phyloP scores from a whole-genome alignment of 352 stramenopile species.

The Pelagophyceae sp. region DNA sequence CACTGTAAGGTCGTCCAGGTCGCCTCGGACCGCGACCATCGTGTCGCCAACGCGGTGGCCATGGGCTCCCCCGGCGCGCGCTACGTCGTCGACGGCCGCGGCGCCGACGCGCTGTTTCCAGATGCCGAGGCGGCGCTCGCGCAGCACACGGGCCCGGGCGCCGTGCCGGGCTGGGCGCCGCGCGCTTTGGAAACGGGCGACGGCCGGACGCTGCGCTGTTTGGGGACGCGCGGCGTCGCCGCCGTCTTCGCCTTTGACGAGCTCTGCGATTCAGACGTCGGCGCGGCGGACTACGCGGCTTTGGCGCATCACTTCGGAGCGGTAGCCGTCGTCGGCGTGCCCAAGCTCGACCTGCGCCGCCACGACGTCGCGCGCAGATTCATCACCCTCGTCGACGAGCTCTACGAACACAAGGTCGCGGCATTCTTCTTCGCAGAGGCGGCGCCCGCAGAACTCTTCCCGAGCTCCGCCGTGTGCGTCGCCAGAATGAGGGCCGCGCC shows the following conservation, averaged over 20 bases:
- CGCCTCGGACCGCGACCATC: slow-evolving; percentile 24
- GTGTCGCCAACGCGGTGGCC: not conserved
- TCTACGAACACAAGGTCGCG: slow-evolving; percentile 77
- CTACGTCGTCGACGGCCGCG: not conserved
- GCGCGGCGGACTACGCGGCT: slow-evolving; percentile 86
- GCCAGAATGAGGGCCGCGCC: not conserved
- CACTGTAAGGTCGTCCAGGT: slow-evolving; percentile 42
- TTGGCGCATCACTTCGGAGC: slow-evolving; percentile 78
- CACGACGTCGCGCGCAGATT: slow-evolving; percentile 86
- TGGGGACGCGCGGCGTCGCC: slow-evolving; percentile 25
- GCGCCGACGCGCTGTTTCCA: too few relatives aligned
- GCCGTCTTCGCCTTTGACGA: slow-evolving; percentile 77
- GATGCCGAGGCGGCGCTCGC: not conserved
- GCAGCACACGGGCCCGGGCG: not conserved
- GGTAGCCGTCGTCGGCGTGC: slow-evolving; percentile 76
- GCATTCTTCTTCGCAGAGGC: slow-evolving; percentile 35
- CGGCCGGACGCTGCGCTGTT: not conserved
- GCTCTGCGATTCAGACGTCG: slow-evolving; percentile 81
- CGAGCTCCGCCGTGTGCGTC: not conserved
- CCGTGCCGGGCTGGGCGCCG: not conserved
- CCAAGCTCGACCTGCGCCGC: slow-evolving; percentile 62
- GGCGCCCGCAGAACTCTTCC: not conserved
- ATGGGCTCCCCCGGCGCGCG: not conserved
- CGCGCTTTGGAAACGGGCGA: slow-evolving; percentile 7
- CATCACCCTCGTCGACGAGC: slow-evolving; percentile 90